phyloP scores from a whole-genome alignment of 2,329 filamentous ascomycete genomes.

The Exophiala alcalophila region DNA sequence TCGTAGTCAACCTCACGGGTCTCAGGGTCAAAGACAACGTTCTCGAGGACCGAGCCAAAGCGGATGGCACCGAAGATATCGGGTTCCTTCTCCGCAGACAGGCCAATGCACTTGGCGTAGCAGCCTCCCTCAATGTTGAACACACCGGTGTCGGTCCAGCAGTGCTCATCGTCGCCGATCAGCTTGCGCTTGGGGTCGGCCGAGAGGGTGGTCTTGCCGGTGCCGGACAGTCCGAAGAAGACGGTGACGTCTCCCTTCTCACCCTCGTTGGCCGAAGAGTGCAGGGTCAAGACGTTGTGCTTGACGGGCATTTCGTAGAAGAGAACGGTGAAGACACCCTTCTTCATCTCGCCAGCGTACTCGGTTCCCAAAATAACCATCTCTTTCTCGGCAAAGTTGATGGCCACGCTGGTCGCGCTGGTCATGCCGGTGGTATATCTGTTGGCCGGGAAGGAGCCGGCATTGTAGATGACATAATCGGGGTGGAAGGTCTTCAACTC shows the following conservation, averaged over 20 bases:
- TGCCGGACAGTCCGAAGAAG: conserved; percentile 98
- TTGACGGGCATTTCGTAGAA: conserved; percentile 99
- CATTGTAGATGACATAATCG: conserved; percentile 99
- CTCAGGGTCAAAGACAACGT: conserved; percentile 92
- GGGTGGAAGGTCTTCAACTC: conserved; percentile 97
- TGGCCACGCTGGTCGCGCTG: conserved; percentile 92
- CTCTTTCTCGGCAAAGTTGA: conserved; percentile 99
- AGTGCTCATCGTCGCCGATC: conserved; percentile 99
- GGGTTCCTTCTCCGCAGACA: conserved; percentile 97
- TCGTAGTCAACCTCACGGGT: conserved; percentile 94
- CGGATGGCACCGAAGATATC: conserved; percentile 96
- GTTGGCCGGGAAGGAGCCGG: conserved; percentile 96
- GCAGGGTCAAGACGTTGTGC: conserved; percentile 96
- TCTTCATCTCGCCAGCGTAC: conserved; percentile 97
- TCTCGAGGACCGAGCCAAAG: conserved; percentile 96
- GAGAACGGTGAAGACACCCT: conserved; percentile 96
- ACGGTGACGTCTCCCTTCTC: conserved; percentile 92
- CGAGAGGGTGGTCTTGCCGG: conserved; percentile 96
- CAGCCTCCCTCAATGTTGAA: conserved; percentile 99
- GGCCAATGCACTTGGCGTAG: conserved; percentile 98
- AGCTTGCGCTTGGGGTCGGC: conserved; percentile 93
- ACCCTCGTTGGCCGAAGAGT: conserved; percentile 98
- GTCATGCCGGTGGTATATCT: conserved; percentile 98
- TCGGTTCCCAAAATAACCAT: conserved; percentile 99
- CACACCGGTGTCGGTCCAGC: conserved; percentile 93